phyloP scores from a whole-genome alignment of 805 yeast species.

The Danielozyma ontarioensis region DNA sequence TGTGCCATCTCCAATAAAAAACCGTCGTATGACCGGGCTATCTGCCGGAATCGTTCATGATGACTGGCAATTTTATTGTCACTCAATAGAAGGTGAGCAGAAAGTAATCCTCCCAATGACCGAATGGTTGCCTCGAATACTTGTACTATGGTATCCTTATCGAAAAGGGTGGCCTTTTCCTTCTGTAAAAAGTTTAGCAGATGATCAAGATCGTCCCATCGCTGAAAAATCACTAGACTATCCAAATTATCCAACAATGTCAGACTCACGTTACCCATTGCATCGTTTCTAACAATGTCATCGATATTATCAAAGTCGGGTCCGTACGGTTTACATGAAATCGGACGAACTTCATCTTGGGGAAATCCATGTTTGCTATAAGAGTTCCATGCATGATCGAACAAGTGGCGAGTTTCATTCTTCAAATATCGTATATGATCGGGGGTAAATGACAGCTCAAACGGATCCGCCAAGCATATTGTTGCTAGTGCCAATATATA shows the following conservation, averaged over 20 bases:
- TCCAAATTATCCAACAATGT: conserved; percentile 79
- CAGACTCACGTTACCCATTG: conserved; percentile 75
- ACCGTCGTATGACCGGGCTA: conserved; percentile 55
- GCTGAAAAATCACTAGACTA: conserved; percentile 68
- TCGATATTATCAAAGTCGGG: conserved; percentile 51
- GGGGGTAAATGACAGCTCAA: conserved; percentile 40
- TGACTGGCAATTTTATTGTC: conserved; percentile 2
- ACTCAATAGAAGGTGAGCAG: conserved; percentile 56
- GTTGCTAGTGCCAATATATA: too few species aligned
- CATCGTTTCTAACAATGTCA: conserved; percentile 70
- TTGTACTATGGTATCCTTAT: conserved; percentile 68
- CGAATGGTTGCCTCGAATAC: conserved; percentile 86
- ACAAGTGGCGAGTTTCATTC: conserved; percentile 50
- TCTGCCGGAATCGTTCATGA: conserved; percentile 29
- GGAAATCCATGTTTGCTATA: conserved; percentile 74
- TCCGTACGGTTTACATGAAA: conserved; percentile 63
- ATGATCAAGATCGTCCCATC: conserved; percentile 46
- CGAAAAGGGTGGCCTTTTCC: conserved; percentile 45
- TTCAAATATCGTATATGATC: conserved; percentile 27
- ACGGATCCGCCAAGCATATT: too few species aligned
- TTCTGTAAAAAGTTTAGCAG: conserved; percentile 23
- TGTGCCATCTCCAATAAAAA: conserved; percentile 65
- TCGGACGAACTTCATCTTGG: conserved; percentile 73
- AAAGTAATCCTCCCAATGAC: conserved; percentile 73
- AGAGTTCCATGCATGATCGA: conserved; percentile 69